Conservation (phyloP, 805 yeast species). For the Wickerhamomyces sydowiorum region DNA sequence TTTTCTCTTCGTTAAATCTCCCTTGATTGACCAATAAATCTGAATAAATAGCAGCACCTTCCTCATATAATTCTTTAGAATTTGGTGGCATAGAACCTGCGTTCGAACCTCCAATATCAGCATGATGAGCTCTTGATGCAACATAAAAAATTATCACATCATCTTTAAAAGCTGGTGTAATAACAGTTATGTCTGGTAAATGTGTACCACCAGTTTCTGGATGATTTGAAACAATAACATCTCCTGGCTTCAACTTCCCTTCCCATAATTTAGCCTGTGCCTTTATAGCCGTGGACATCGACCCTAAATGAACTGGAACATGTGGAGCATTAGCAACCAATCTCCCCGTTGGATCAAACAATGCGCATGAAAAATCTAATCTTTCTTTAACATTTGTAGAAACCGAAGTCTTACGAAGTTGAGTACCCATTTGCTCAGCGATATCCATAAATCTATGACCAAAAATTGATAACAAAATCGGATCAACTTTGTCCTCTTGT, state of each 20-base stretch:
- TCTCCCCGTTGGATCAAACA: slow-evolving; percentile 72
- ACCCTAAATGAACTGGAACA: slow-evolving; percentile 81
- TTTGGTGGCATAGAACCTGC: slow-evolving; percentile 97
- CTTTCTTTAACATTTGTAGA: slow-evolving; percentile 82
- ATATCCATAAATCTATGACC: slow-evolving; percentile 85
- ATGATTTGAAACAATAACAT: slow-evolving; percentile 72
- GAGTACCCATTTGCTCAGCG: slow-evolving; percentile 86
- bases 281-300: slow-evolving; percentile 76
- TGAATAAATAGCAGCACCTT: slow-evolving; percentile 84
- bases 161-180: slow-evolving; percentile 79
- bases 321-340: slow-evolving; percentile 87
- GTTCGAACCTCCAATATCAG: slow-evolving; percentile 88
- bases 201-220: slow-evolving; percentile 87
- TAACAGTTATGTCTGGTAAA: slow-evolving; percentile 85
- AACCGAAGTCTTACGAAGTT: slow-evolving; percentile 73
- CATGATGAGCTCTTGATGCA: slow-evolving; percentile 94
- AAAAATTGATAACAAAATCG: slow-evolving; percentile 68
- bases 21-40: slow-evolving; percentile 71
- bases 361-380: slow-evolving; percentile 78
- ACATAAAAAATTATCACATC: slow-evolving; percentile 70
- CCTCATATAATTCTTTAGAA: slow-evolving; percentile 78
- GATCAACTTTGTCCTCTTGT: slow-evolving; percentile 42
- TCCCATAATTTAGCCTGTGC: slow-evolving; percentile 63
- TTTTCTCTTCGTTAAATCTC: slow-evolving; percentile 65
- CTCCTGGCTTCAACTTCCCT: slow-evolving; percentile 62